Base-by-base conservation (phyloP, 129 eudicot species). In the Tanacetum coccineum region DNA sequence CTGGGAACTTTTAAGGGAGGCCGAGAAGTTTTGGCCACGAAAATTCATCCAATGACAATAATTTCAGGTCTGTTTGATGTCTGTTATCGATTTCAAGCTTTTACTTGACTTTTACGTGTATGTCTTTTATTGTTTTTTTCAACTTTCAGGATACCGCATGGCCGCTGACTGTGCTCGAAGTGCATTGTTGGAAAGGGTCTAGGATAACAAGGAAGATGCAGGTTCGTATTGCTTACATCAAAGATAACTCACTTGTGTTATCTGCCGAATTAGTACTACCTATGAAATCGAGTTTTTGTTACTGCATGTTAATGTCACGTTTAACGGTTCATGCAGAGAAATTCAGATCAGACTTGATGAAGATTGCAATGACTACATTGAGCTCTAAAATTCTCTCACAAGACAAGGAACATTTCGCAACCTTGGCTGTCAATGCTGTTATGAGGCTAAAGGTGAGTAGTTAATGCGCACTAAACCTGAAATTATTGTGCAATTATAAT, bases 331-430 rank as follows among this genome's bases (percentile, higher is more conserved):
- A 36, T 36, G 0, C 42, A 36, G 42, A 90, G 65, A 87, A 90
- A 77, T 90, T 90, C 73, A 82, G 81, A 76, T 50, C 72, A 15
- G 97, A 90, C 77, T 74, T 90, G 74, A 84, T 87, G 95, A 87
- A 87, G 74, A 84, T 87, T 70, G 97, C 97, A 49, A 90, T 76
- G 97, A 90, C 95, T 63, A 90, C 95, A 42, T 80, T 90, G 91
- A 90, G 95, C 22, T 90, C 95, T 8, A 87, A 87, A 70, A 84
- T 90, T 47, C 86, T 84, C 9, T 87, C 97, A 19, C 95, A 87
- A 70, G 95, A 90, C 78, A 87, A 90, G 79, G 97, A 84, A 66
- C 97, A 90, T 72, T 84, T 87, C 82, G 97, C 95, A 13, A 82
- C 75, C 70, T 69, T 90, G 64, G 97, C 42, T 64, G 91, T 87